Evolutionary conservation across 805 yeast genomes (phyloP), one percentile per base, ranked within the genome.

Genomic region (Hanseniaspora vineae): DNA sequence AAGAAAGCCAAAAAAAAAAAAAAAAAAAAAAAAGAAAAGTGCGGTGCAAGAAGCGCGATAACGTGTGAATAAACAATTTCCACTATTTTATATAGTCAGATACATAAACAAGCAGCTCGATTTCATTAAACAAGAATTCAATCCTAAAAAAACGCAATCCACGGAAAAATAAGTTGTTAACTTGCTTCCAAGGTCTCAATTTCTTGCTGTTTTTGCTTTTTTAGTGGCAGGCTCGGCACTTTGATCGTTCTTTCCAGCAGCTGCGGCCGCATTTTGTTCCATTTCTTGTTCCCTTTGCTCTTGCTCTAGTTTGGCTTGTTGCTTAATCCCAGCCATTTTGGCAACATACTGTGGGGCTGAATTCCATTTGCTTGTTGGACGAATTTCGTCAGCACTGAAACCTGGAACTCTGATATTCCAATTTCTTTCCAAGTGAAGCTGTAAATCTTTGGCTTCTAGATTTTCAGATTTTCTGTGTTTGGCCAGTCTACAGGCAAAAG

Each of bases 401-500:
- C 97, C 98, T 0, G 98, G 97, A 31, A 90, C 77, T 55, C 94
- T 78, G 48, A 92, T 86, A 63, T 90, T 89, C 97, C 96, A 90
- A 64, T 89, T 88, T 56, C 84, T 77, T 57, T 88, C 96, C 56
- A 92, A 70, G 62, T 92, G 96, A 49, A 92, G 66, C 63, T 92
- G 97, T 46, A 94, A 76, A 62, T 92, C 99, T 55, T 80, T 79
- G 14, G 84, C 86, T 54, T 90, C 97, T 23, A 92, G 69, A 35
- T 82, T 76, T 51, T 90, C 96, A 6, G 86, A 78, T 59, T 85
- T 87, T 55, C 99, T 75, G 60, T 90, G 97, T 62, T 92, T 92
- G 19, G 99, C 97, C 54, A 92, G 71, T 47, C 94, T 76, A 61
- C 97, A 90, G 0, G 97, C 96, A 68, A 92, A 92, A 2, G 87